phyloP scores from a whole-genome alignment of 768 basidiomycete species.

The Termitomyces sp. region DNA sequence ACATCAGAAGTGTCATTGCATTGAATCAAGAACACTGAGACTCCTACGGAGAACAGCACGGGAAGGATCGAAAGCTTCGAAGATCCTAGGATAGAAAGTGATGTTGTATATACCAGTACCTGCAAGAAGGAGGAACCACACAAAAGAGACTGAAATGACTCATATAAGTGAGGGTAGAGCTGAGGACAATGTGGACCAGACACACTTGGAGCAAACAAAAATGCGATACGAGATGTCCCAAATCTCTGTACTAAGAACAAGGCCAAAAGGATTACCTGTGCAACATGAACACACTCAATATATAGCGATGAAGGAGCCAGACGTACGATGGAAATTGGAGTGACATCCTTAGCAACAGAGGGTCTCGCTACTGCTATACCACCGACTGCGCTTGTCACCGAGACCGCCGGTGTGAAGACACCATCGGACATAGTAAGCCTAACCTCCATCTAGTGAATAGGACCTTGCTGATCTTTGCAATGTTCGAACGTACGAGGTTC shows the following conservation, averaged over 20 bases:
- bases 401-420: conserved; percentile 63
- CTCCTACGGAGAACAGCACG: conserved; percentile 53
- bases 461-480: neutral
- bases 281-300: neutral
- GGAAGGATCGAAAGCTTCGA: conserved; percentile 63
- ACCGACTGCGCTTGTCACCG: conserved; percentile 59
- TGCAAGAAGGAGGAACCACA: conserved; percentile 52
- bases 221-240: conserved; percentile 48
- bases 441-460: neutral
- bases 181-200: neutral
- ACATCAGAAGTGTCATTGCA: neutral
- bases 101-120: conserved; percentile 56
- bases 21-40: neutral
- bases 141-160: conserved; percentile 35
- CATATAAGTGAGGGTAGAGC: neutral
- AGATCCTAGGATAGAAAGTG: conserved; percentile 47
- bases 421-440: conserved; percentile 66
- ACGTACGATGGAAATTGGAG: conserved; percentile 55
- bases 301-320: neutral
- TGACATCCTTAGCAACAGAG: conserved; percentile 36
- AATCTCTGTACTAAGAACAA: conserved; percentile 58
- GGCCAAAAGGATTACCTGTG: conserved; percentile 46
- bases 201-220: conserved; percentile 43
- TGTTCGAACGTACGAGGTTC: conserved; percentile 36
- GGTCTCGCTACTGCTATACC: conserved; percentile 63